Base-by-base conservation (phyloP, 2,329 filamentous ascomycete species). In the Ceratocystiopsis sp. region DNA sequence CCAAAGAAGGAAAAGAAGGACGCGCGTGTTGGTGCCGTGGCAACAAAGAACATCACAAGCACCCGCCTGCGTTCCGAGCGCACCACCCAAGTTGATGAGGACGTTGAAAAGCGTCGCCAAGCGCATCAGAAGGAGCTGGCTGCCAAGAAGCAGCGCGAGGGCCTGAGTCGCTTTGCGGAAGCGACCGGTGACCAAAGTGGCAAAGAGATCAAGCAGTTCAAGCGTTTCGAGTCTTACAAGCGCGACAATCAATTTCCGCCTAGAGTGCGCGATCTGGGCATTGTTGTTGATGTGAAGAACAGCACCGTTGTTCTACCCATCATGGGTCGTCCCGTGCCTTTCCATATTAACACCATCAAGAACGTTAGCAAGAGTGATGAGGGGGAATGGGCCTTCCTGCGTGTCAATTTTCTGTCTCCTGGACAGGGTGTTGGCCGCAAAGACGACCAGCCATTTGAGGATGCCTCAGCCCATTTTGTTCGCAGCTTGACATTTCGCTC, bases 181-280 rank as follows among this genome's bases (percentile, higher is more conserved):
- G 83, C 84, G 1, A 87, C 82, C 0, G 81, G 78, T 46, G 84
- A 80, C 45, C 71, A 89, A 50, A 91, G 94, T 55, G 91, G 89
- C 33, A 78, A 79, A n/a, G 81, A 91, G 51, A 81, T 93, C 59
- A 96, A 96, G 70, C 93, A 89, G 64, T 96, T 98, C 69, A 96
- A 96, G 67, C 84, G 86, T 44, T 98, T 96, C 57, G 91, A 98
- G 61, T 98, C 91, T 0, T 98, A 98, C 67, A 98, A 96, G 68
- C 78, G 89, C 47, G 91, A 96, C 59, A 94, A 93, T 53, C 89
- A 96, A 60, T 77, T 98, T 43, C 91, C 91, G 2, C 57, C 72
- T 14, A 80, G 78, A 55, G 78, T 93, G 51, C 81, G 82, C 58
- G 89, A 94, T 53, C 68, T 96, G 45, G 79, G 84, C 48, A 85